Conservation (phyloP, 306 rosid species). For the Cicer judaicum region DNA sequence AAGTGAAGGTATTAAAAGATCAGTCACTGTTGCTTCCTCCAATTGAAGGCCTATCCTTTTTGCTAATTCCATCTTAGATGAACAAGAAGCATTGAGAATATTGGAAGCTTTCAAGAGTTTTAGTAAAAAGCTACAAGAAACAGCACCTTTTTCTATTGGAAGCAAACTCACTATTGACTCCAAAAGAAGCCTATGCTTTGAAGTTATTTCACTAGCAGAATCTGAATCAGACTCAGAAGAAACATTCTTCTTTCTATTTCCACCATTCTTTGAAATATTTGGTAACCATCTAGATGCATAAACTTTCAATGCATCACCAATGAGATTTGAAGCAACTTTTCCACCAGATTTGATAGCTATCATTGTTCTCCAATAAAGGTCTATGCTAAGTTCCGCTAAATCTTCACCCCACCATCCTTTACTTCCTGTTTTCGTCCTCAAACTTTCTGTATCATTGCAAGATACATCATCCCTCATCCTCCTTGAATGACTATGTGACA, state of each 20-base stretch:
- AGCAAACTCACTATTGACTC: conserved; percentile 90
- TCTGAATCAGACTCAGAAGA: conserved; percentile 62
- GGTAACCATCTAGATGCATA: conserved; percentile 91
- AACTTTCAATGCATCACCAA: conserved; percentile 88
- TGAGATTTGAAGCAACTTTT: conserved; percentile 66
- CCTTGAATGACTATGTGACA: conserved; percentile 80
- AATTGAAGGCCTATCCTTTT: conserved; percentile 80
- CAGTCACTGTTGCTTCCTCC: conserved; percentile 81
- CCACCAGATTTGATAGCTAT: conserved; percentile 84
- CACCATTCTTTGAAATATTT: conserved; percentile 60
- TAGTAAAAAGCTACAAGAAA: conserved; percentile 81
- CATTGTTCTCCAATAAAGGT: conserved; percentile 94
- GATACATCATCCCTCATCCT: conserved; percentile 74
- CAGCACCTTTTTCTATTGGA: conserved; percentile 87
- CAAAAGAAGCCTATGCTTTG: conserved; percentile 79
- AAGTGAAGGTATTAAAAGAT: conserved; percentile 78
- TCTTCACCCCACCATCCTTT: conserved; percentile 99
- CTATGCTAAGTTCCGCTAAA: conserved; percentile 88
- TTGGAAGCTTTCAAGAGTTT: conserved; percentile 90
- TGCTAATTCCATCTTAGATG: conserved; percentile 85
- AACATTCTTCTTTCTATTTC: conserved; percentile 44
- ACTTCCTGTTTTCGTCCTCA: conserved; percentile 57
- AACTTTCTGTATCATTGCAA: conserved; percentile 74
- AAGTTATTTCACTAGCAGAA: conserved; percentile 56
- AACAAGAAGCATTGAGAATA: conserved; percentile 78